A percentile compares a stretch with the other conserved stretches of the same genome.
Conservation (phyloP, 1,139 yeast genomes). For the Yamadazyma siamensis region DNA sequence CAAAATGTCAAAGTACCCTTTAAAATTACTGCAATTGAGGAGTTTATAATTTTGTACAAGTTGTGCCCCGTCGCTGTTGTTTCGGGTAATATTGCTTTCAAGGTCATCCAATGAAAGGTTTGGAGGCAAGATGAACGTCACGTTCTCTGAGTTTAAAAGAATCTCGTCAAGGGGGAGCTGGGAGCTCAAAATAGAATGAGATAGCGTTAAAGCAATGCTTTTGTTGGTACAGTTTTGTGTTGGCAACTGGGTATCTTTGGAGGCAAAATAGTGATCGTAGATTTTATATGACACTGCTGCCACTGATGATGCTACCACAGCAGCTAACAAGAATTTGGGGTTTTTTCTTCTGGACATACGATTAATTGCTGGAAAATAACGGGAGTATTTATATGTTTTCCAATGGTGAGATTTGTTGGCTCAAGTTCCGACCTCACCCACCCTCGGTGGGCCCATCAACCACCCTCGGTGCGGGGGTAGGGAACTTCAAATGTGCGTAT, state of each 20-base stretch:
- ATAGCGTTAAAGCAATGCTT: slow-evolving; percentile 42
- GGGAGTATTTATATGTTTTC: no score
- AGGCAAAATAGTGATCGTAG: slow-evolving; percentile 19
- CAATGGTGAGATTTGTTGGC: no score
- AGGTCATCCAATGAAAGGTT: slow-evolving; percentile 42
- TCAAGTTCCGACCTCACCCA: no score
- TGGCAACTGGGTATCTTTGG: background rate
- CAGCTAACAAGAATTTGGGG: slow-evolving; percentile 34
- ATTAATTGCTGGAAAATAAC: background rate
- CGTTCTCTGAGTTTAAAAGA: slow-evolving; percentile 35
- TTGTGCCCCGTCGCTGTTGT: slow-evolving; percentile 1
- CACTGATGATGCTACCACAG: slow-evolving; percentile 35
- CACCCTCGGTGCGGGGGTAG: no score
- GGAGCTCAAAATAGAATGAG: slow-evolving; percentile 39
- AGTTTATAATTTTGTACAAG: slow-evolving; percentile 35
- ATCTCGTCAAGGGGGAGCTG: slow-evolving; percentile 40
- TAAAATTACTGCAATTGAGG: slow-evolving; percentile 39
- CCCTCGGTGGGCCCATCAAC: no score
- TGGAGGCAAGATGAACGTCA: slow-evolving; percentile 48
- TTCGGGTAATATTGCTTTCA: slow-evolving; percentile 12
- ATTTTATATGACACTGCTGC: slow-evolving; percentile 35
- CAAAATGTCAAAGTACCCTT: slow-evolving; percentile 40
- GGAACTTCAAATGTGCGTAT: no score
- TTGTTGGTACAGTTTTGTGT: slow-evolving; percentile 26
- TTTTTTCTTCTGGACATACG: slow-evolving; percentile 18